Evolutionary conservation across 805 yeast species (phyloP).

Genomic region (Ogataea populi-albae): DNA sequence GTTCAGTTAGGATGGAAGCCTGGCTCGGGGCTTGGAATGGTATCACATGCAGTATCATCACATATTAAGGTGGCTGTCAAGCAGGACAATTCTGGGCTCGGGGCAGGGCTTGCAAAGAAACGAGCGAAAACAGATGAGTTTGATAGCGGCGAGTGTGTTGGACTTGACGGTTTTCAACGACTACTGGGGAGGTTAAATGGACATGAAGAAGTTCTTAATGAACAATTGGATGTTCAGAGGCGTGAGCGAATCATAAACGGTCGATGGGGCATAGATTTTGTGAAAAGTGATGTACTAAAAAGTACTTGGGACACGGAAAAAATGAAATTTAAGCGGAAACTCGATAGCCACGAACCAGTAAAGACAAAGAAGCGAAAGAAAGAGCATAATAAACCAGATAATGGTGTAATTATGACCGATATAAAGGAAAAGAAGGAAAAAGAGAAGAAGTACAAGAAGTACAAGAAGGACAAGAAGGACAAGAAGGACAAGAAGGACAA

Average conservation of each 20-base stretch:
- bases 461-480: conserved; percentile 26
- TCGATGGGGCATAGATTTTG: conserved; percentile 84
- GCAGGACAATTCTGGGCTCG: conserved; percentile 82
- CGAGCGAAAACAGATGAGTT: conserved; percentile 58
- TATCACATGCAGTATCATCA: conserved; percentile 61
- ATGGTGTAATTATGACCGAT: conserved; percentile 21
- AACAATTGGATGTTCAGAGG: conserved; percentile 67
- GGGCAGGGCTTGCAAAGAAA: conserved; percentile 63
- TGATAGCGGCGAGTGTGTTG: conserved; percentile 81
- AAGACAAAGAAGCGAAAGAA: conserved; percentile 14
- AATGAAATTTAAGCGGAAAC: conserved; percentile 31
- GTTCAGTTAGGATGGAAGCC: conserved; percentile 88
- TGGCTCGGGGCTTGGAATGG: conserved; percentile 82
- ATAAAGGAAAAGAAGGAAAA: conserved; percentile 27
- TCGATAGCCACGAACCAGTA: conserved; percentile 21
- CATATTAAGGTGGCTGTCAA: conserved; percentile 83
- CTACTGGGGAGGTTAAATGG: conserved; percentile 88
- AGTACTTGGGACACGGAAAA: conserved; percentile 77
- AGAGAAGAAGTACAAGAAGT: conserved; percentile 30
- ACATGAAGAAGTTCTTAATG: conserved; percentile 61
- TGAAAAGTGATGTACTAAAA: conserved; percentile 75
- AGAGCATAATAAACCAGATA: conserved; percentile 24
- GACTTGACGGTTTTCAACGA: conserved; percentile 90
- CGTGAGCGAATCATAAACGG: conserved; percentile 73
- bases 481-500: conserved; percentile 16